Base-by-base conservation (phyloP, 2,329 filamentous ascomycete species). In the Ceratocystiopsis brevicomis region DNA sequence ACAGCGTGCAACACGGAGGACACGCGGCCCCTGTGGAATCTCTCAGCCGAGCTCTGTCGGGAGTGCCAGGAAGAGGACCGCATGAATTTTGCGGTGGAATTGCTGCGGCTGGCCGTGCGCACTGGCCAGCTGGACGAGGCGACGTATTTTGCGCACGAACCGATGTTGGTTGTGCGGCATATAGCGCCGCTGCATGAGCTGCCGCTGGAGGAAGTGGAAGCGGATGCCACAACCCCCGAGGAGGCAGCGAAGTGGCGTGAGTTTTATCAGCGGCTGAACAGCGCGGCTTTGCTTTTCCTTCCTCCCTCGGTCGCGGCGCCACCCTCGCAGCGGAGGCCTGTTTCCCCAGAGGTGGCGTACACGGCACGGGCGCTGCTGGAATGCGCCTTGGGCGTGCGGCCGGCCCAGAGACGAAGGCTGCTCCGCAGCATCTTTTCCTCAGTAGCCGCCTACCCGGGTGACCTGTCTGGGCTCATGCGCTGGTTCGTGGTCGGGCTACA, bases 111-210 rank as follows among this genome's bases (percentile, higher is more conserved):
- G 5, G 51, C 57, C 6, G 36, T 60, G 5, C 38, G 39, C 3
- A 44, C 50, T 13, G 55, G 55, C 1, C 46, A 53, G 6, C 41
- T 65, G 1, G 48, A 55, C 15, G 59, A 61, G 47, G 50, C 42
- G 9, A 47, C 52, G 14, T 66, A 59, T 39, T 57, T 59, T 41
- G 54, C 51, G n/a, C 56, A 61, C 46, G 41, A 57, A 0, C 62
- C 63, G 9, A 37, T 60, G 2, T 16, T 48, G 2, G 49, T 65
- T 11, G 56, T 65, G 34, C 48, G 58, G 4, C 52, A 46, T 8
- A 45, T 56, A 18, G 32, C 37, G 6, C 42, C 48, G 6, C n/a
- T 35, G 8, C n/a, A 30, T 3, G 40, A 34, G n/a, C 19, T 42
- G 18, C 9, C 21, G 19, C 19, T 21, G n/a, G 30, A 15, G 18